Percentiles rank a stretch among this genome's conserved stretches.
These are phyloP conservation scores for Rubus idaeus DNA, from an alignment of 306 rosid species.

Conservation along the genomic window DNA sequence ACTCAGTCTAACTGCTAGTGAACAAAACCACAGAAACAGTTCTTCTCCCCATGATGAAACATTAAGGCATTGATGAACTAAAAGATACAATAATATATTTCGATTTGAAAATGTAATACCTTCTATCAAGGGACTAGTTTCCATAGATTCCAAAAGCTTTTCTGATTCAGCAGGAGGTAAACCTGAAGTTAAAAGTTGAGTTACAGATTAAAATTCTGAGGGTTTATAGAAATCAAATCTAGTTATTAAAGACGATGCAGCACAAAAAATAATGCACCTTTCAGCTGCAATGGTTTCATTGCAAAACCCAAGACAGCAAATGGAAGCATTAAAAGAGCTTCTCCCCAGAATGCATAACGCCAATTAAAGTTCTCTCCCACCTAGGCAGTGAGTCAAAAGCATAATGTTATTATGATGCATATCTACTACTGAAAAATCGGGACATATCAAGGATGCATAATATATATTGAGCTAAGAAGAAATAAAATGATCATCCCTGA, in stretches of 20 bases:
- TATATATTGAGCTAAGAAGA: background rate
- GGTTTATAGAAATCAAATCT: conserved; percentile 16
- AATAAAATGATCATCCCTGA: conserved; percentile 19
- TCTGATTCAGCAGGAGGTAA: conserved; percentile 51
- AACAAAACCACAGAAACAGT: background rate
- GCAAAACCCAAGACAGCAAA: conserved; percentile 78
- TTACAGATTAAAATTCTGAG: background rate
- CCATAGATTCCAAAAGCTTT: conserved; percentile 36
- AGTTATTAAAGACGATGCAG: conserved; percentile 22
- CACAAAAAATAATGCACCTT: conserved; percentile 48
- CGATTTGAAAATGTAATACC: conserved; percentile 38
- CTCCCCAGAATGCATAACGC: conserved; percentile 85
- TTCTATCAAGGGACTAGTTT: conserved; percentile 50
- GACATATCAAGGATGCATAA: background rate
- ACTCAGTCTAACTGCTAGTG: background rate
- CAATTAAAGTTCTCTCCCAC: conserved; percentile 70
- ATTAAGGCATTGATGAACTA: background rate
- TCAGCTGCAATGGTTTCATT: conserved; percentile 72
- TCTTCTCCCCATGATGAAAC: background rate
- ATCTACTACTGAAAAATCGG: background rate
- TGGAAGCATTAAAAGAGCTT: conserved; percentile 91
- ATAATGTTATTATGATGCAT: background rate
- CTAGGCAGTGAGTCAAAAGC: conserved; percentile 36
- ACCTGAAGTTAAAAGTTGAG: conserved; percentile 46
- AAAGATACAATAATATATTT: background rate